These are phyloP conservation scores for Amauroascus niger DNA, from an alignment of 2,329 filamentous ascomycete genomes.

Conservation along the genomic window DNA sequence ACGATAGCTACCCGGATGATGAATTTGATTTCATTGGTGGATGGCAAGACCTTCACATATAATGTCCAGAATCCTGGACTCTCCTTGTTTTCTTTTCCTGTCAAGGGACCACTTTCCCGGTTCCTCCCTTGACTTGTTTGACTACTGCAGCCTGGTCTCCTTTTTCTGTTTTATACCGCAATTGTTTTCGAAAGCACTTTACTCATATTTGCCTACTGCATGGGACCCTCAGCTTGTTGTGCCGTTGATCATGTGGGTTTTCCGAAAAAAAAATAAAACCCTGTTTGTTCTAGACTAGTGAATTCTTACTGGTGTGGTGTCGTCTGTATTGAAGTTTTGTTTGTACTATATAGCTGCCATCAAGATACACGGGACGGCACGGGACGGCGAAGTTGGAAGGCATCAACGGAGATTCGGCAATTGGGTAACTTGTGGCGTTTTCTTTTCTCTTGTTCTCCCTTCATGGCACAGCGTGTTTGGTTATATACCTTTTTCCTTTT, in stretches of 20 bases:
- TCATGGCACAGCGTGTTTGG: conserved; percentile 10
- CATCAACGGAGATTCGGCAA: conserved; percentile 11
- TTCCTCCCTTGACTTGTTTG: conserved; percentile 8
- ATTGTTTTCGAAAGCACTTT: conserved; percentile 10
- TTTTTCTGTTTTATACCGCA: conserved; percentile 8
- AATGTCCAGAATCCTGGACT: conserved; percentile 30
- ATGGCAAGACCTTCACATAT: conserved; percentile 63
- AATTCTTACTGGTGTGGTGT: conserved; percentile 9
- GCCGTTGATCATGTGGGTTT: conserved; percentile 7
- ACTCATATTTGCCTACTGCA: conserved; percentile 2
- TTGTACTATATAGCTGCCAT: conserved; percentile 10
- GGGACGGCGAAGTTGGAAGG: conserved; percentile 13
- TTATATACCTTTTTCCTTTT: conserved; percentile 14
- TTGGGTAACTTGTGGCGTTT: conserved; percentile 13
- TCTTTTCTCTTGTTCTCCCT: conserved; percentile 6
- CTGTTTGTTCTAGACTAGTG: conserved; percentile 10
- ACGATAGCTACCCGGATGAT: conserved; percentile 41
- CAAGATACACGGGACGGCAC: conserved; percentile 15
- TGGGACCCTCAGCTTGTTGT: background rate
- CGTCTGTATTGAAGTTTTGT: conserved; percentile 13
- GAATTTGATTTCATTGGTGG: conserved; percentile 85
- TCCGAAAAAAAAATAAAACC: background rate
- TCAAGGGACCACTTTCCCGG: conserved; percentile 4
- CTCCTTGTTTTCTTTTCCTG: conserved; percentile 17
- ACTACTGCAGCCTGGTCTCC: conserved; percentile 12